Percentiles rank a stretch among this genome's conserved stretches.
Evolutionary conservation across 2,329 filamentous ascomycete species (phyloP).

Genomic region (Fusarium papillatum): DNA sequence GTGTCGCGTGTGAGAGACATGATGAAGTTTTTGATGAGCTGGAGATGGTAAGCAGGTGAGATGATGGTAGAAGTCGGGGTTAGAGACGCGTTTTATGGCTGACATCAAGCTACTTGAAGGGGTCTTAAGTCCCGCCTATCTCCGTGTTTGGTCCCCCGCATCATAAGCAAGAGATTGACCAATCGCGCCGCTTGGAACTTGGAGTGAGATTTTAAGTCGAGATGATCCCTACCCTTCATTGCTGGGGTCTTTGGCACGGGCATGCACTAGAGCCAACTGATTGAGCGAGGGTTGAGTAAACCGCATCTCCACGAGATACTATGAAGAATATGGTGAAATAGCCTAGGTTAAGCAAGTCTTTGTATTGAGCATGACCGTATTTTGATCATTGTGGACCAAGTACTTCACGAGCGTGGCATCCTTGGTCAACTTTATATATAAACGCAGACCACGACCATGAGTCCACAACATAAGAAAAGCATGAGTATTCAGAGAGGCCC

Average conservation of each 20-base stretch:
- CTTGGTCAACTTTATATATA: background rate
- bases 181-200: background rate
- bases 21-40: background rate
- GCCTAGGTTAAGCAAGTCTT: background rate
- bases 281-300: background rate
- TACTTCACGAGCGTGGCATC: background rate
- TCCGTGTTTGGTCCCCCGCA: background rate
- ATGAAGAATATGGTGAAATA: background rate
- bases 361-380: background rate
- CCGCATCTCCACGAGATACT: background rate
- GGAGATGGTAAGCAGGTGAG: background rate
- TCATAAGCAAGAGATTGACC: background rate
- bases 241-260: background rate
- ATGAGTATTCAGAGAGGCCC: background rate
- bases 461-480: background rate
- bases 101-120: background rate
- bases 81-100: background rate
- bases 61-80: background rate
- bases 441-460: background rate
- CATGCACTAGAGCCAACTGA: background rate
- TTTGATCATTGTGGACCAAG: background rate
- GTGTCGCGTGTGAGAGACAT: slow-evolving; percentile 18
- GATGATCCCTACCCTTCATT: background rate
- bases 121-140: too few species aligned
- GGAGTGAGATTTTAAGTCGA: background rate